phyloP scores from a whole-genome alignment of 2,329 filamentous ascomycete species.

The Alternaria ethzedia region DNA sequence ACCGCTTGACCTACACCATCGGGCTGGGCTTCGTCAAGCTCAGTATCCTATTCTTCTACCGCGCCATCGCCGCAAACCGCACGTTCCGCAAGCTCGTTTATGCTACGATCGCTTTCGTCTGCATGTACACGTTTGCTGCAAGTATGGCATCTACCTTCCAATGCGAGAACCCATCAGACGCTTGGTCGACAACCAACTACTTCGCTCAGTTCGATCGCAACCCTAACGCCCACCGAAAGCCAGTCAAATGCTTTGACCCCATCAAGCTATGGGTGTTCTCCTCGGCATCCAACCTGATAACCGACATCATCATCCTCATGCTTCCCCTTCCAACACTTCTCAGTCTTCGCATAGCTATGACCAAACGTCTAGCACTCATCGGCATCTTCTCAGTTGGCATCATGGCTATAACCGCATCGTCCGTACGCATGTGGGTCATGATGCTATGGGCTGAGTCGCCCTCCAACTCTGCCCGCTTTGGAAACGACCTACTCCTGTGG shows the following conservation, averaged over 20 bases:
- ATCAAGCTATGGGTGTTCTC: slow-evolving; percentile 45
- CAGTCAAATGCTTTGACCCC: slow-evolving; percentile 41
- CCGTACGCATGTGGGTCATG: slow-evolving; percentile 47
- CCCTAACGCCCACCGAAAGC: slow-evolving; percentile 21
- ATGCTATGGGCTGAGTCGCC: slow-evolving; percentile 43
- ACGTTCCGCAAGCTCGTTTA: slow-evolving; percentile 41
- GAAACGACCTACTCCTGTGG: slow-evolving; percentile 50
- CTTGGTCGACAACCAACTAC: slow-evolving; percentile 35
- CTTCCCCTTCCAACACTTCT: slow-evolving; percentile 56
- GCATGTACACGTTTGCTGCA: slow-evolving; percentile 37
- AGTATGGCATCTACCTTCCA: slow-evolving; percentile 41
- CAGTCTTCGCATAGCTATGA: slow-evolving; percentile 55
- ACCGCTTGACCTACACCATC: slow-evolving; percentile 40
- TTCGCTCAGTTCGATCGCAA: slow-evolving; percentile 40
- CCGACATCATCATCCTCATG: slow-evolving; percentile 52
- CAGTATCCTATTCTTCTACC: slow-evolving; percentile 45
- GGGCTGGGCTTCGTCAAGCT: slow-evolving; percentile 43
- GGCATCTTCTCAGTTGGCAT: slow-evolving; percentile 46
- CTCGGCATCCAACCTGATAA: slow-evolving; percentile 50
- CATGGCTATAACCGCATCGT: slow-evolving; percentile 45
- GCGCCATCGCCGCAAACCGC: slow-evolving; percentile 41
- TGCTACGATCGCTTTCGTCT: slow-evolving; percentile 37
- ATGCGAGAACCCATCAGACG: slow-evolving; percentile 39
- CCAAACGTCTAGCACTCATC: slow-evolving; percentile 60
- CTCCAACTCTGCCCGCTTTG: slow-evolving; percentile 48